A percentile compares a stretch with the other conserved stretches of the same genome.
phyloP scores from a whole-genome alignment of 371 early-diverging fungal species.

The Rhizopus arrhizus region DNA sequence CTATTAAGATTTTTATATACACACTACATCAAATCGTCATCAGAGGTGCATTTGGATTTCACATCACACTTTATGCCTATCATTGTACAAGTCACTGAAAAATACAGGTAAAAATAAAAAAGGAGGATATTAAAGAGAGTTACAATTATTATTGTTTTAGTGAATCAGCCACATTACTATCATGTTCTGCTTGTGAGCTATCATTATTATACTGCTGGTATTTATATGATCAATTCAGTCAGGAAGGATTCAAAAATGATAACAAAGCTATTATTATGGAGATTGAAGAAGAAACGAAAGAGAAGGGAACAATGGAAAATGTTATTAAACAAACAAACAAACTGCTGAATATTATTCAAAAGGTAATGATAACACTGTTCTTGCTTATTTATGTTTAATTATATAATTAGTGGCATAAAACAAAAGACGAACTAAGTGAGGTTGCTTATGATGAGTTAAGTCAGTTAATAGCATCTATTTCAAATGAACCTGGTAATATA shows the following conservation, averaged over 20 bases:
- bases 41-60: background rate
- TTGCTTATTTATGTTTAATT: background rate
- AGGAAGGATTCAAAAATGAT: background rate
- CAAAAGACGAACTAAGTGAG: background rate
- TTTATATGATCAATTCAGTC: background rate
- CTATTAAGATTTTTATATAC: slow-evolving; percentile 11
- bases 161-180: slow-evolving; percentile 13
- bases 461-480: background rate
- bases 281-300: background rate
- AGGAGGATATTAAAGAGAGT: background rate
- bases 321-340: background rate
- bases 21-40: background rate
- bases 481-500: background rate
- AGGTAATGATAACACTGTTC: background rate
- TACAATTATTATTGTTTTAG: background rate
- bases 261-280: background rate
- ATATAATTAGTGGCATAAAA: slow-evolving; percentile 6
- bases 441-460: slow-evolving; percentile 1
- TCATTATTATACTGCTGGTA: slow-evolving; percentile 3
- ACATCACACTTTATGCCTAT: background rate
- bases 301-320: background rate
- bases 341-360: background rate
- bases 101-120: slow-evolving; percentile 1
- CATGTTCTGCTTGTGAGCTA: slow-evolving; percentile 16
- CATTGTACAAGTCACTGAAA: slow-evolving; percentile 5